Evolutionary conservation across 768 basidiomycete species (phyloP), one percentile per base, ranked within the genome.

Genomic region (Rickenella mellea): DNA sequence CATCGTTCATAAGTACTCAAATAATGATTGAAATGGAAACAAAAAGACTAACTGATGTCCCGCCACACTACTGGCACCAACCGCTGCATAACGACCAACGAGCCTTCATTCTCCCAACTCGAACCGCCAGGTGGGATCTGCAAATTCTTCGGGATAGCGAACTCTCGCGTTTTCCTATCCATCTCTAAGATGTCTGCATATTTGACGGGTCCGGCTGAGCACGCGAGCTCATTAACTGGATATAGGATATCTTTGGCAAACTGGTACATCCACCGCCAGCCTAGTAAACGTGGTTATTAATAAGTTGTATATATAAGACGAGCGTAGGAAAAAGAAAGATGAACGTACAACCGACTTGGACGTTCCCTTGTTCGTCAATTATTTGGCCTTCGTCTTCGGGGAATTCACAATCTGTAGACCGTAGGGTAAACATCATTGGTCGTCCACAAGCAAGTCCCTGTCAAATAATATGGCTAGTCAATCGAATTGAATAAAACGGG

Each of bases 21-120:
- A n/a, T n/a, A n/a, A n/a, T n/a, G n/a, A n/a, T n/a, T n/a, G n/a
- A n/a, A n/a, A n/a, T n/a, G n/a, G n/a, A n/a, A n/a, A n/a, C n/a
- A n/a, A n/a, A n/a, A n/a, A 77, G 54, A 30, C 71, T 70, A 17
- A 70, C 80, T 77, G 49, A 67, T 74, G 56, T 82, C 76, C 28
- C 75, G 74, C 10, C 78, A 71, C 51, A 74, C 74, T 0, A 71
- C 60, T 4, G 76, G 73, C 41, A 80, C 57, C 1, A 38, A 69
- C 68, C 1, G 70, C 71, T 46, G 68, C 63, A 47, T 69, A n/a
- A n/a, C n/a, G n/a, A n/a, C n/a, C n/a, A n/a, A n/a, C n/a, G n/a
- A n/a, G n/a, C n/a, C n/a, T n/a, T n/a, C n/a, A n/a, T n/a, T n/a
- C n/a, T n/a, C n/a, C n/a, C n/a, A n/a, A n/a, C n/a, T n/a, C n/a